Conservation (phyloP, 1,284 basidiomycete species). For the Melampsora americana region DNA sequence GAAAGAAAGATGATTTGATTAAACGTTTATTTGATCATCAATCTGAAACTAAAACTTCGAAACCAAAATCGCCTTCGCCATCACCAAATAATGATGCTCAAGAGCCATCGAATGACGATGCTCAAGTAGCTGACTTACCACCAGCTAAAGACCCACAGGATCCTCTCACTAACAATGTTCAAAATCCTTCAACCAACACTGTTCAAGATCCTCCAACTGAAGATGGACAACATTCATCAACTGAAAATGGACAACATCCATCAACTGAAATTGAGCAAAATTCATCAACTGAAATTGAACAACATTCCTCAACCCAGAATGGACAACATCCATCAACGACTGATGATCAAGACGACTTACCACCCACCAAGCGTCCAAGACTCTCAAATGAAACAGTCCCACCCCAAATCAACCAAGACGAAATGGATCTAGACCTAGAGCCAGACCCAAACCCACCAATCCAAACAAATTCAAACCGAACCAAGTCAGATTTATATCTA, state of each 20-base stretch:
- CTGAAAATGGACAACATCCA: too few relatives aligned
- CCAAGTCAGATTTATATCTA: conserved; percentile 37
- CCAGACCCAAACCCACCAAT: neutral
- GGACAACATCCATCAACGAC: neutral
- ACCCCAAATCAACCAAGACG: neutral
- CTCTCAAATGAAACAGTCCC: neutral
- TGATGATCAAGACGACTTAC: neutral
- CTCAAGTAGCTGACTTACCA: neutral
- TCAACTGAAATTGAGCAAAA: too few relatives aligned
- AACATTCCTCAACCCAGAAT: too few relatives aligned
- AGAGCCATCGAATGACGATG: neutral
- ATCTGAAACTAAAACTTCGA: neutral
- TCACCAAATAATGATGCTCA: neutral
- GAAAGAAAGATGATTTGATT: conserved; percentile 49
- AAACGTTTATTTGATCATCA: conserved; percentile 43
- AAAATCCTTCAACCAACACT: neutral
- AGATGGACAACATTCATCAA: neutral
- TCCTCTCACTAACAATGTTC: neutral
- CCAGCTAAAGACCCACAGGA: neutral
- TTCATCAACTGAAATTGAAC: too few relatives aligned
- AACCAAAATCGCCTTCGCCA: neutral
- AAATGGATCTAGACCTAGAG: neutral
- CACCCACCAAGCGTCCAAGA: neutral
- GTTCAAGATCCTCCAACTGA: neutral
- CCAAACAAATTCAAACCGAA: neutral